phyloP scores from a whole-genome alignment of 345 rosid species.

The Dipteronia dyeriana region DNA sequence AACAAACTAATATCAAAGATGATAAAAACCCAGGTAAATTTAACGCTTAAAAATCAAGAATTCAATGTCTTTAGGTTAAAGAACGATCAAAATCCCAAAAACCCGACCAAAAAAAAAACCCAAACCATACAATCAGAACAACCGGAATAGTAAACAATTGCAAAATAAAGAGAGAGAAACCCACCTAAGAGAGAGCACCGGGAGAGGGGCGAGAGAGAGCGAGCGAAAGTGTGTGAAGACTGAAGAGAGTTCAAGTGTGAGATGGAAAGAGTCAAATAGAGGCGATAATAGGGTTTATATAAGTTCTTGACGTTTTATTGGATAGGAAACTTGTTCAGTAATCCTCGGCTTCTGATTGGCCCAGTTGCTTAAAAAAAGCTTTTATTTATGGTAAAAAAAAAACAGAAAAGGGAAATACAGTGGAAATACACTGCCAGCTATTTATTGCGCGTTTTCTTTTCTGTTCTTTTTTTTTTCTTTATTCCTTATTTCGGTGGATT shows the following conservation, averaged over 20 bases:
- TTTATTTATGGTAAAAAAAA: too few relatives aligned
- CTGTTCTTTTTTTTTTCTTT: too few relatives aligned
- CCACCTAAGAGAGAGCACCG: not conserved
- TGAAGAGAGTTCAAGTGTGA: too few relatives aligned
- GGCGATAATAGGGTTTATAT: not conserved
- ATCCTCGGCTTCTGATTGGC: constrained; percentile 26
- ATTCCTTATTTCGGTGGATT: too few relatives aligned
- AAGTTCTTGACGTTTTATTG: not conserved
- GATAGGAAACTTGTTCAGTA: constrained; percentile 10
- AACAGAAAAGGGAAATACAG: too few relatives aligned
- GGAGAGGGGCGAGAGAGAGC: too few relatives aligned
- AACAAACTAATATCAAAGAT: not conserved
- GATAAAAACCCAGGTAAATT: not conserved
- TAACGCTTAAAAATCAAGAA: not conserved
- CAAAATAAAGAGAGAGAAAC: not conserved
- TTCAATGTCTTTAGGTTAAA: not conserved
- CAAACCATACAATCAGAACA: not conserved
- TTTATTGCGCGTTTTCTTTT: too few relatives aligned
- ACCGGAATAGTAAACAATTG: not conserved
- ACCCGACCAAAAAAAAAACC: too few relatives aligned
- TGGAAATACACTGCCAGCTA: too few relatives aligned
- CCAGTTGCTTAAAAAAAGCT: not conserved
- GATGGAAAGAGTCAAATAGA: not conserved
- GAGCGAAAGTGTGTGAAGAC: too few relatives aligned
- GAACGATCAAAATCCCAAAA: not conserved